Evolutionary conservation across 352 stramenopile species (phyloP).

Genomic region (Pythium coloratum): DNA sequence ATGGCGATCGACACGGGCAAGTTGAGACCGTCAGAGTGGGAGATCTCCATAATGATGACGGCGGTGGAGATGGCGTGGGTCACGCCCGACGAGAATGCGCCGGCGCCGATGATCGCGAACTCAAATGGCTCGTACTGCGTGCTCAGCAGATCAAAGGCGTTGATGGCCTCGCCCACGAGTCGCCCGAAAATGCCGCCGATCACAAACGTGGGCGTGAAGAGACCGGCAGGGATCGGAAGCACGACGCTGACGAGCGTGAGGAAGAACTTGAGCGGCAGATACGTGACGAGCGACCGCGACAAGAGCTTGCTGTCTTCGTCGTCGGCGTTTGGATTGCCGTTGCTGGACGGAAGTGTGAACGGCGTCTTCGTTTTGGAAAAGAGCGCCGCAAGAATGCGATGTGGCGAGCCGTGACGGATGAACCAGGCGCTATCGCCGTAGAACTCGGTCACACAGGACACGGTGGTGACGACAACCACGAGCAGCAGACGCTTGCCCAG

Average conservation of each 20-base stretch:
- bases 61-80: conserved; percentile 91
- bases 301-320: conserved; percentile 53
- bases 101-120: conserved; percentile 92
- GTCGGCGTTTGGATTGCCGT: conserved; percentile 5
- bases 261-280: conserved; percentile 75
- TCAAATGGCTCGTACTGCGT: conserved; percentile 89
- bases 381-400: conserved; percentile 58
- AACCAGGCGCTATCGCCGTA: conserved; percentile 84
- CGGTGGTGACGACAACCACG: conserved; percentile 53
- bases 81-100: conserved; percentile 90
- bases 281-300: conserved; percentile 78
- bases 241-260: conserved; percentile 78
- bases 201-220: conserved; percentile 86
- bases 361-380: conserved; percentile 68
- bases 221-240: conserved; percentile 68
- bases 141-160: conserved; percentile 51
- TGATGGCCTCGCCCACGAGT: conserved; percentile 75
- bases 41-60: conserved; percentile 94
- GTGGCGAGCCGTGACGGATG: conserved; percentile 66
- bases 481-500: conserved; percentile 63
- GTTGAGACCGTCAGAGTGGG: conserved; percentile 81
- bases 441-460: conserved; percentile 75
- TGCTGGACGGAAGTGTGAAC: conserved; percentile 29
- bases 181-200: conserved; percentile 84
- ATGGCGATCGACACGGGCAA: conserved; percentile 89